These are phyloP conservation scores for Chrysanthemum makinoi DNA, from an alignment of 129 eudicot genomes.

Conservation along the genomic window DNA sequence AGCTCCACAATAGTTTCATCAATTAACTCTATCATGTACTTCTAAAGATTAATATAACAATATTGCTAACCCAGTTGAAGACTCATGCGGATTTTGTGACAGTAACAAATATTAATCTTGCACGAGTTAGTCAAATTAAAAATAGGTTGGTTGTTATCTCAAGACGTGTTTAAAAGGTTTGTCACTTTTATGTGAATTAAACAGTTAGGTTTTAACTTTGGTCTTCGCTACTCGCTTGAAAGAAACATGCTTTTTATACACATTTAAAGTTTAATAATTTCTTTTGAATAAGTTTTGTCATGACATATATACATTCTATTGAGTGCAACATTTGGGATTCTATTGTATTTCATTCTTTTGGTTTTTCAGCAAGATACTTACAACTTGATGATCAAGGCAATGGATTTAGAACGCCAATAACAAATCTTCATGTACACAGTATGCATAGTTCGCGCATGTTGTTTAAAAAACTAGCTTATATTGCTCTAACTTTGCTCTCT, in stretches of 20 bases:
- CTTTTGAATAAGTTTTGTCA: neutral
- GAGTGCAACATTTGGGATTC: neutral
- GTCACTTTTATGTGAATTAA: too few relatives aligned
- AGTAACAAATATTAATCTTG: too few relatives aligned
- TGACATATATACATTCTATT: slow-evolving; percentile 1
- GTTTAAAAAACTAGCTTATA: neutral
- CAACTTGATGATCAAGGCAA: slow-evolving; percentile 58
- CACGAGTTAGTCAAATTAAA: too few relatives aligned
- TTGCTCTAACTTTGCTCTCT: slow-evolving; percentile 5
- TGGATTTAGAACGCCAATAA: slow-evolving; percentile 69
- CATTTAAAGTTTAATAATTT: neutral
- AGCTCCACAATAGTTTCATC: too few relatives aligned
- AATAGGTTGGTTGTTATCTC: too few relatives aligned
- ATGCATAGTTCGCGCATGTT: slow-evolving; percentile 21
- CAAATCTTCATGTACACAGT: slow-evolving; percentile 94
- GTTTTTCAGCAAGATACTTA: slow-evolving; percentile 45
- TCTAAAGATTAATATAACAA: too few relatives aligned
- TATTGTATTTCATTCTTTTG: slow-evolving; percentile 7
- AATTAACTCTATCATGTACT: too few relatives aligned
- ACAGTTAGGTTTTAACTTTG: slow-evolving; percentile 10
- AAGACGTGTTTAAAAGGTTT: too few relatives aligned
- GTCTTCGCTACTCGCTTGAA: slow-evolving; percentile 29
- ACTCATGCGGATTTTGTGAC: too few relatives aligned
- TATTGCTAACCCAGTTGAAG: too few relatives aligned
- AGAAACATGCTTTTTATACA: slow-evolving; percentile 11